Evolutionary conservation across 148 eudicot genomes (phyloP), one percentile per base, ranked within the genome.

Genomic region (Cornus controversa): DNA sequence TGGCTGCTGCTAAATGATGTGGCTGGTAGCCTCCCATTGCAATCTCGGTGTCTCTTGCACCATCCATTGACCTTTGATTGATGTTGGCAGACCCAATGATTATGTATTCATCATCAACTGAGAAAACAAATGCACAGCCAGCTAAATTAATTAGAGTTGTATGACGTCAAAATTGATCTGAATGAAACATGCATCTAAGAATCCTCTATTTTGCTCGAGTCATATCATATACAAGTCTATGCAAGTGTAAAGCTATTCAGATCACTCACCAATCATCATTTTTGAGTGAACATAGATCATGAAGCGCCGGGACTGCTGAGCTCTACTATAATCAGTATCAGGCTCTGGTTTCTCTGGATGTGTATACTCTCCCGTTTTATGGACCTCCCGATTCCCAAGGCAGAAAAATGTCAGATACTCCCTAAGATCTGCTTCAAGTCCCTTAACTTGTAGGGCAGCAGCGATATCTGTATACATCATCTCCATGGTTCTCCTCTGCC

Each of bases 201-300:
- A 5, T 40, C 45, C 45, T 40, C 45, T 9, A 40, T 40, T 40
- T 40, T 40, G 45, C 10, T 40, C 0, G 45, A 40, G 7, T 40
- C 3, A 6, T 40, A 6, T 6, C n/a, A n/a, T n/a, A n/a, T n/a
- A n/a, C n/a, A n/a, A n/a, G 45, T 9, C 45, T 40, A 60, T 60
- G 25, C 25, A 18, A 60, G 64, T 60, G 64, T 3, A 60, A 18
- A 60, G 25, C 23, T 6, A 18, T 53, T 65, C n/a, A n/a, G n/a
- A n/a, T n/a, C 2, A 77, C 77, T 22, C 82, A 93, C 98, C 98
- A 66, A 93, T 93, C 98, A 93, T 91, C 92, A 88, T 93, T 84
- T 93, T 93, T 0, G 98, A 82, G 76, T 93, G 98, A 80, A 93
- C 98, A 79, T 93, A 91, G 64, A 93, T 91, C 96, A 93, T 93